phyloP scores from a whole-genome alignment of 2,329 filamentous ascomycete species.

The Neospermospora avenae region DNA sequence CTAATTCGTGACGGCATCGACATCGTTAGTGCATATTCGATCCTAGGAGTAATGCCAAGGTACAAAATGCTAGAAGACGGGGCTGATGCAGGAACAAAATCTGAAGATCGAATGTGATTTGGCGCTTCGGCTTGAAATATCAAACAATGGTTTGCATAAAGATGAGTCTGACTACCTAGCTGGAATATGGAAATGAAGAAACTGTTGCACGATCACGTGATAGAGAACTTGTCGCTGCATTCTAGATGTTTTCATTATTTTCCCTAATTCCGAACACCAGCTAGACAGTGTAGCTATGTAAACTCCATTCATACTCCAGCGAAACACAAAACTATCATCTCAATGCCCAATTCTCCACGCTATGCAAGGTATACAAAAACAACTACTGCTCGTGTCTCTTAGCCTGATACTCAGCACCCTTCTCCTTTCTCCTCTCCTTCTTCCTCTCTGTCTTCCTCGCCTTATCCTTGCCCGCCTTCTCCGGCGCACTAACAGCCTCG shows the following conservation, averaged over 20 bases:
- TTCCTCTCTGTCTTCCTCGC: constrained; percentile 80
- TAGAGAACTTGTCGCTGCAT: too few species aligned
- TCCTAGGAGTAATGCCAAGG: not conserved
- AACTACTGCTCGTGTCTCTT: constrained; percentile 27
- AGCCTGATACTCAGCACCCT: constrained; percentile 63
- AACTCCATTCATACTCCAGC: not conserved
- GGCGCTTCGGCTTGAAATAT: too few species aligned
- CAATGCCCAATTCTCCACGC: not conserved
- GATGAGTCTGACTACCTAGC: too few species aligned
- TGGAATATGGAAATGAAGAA: too few species aligned
- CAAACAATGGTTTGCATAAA: too few species aligned
- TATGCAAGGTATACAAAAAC: not conserved
- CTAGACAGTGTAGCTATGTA: too few species aligned
- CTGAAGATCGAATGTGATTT: too few species aligned
- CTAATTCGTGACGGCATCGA: not conserved
- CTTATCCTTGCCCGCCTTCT: constrained; percentile 75
- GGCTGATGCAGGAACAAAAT: not conserved
- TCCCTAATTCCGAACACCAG: too few species aligned
- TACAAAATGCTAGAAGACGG: not conserved
- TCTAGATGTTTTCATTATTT: too few species aligned
- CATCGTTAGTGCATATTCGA: not conserved
- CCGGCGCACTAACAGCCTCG: constrained; percentile 79
- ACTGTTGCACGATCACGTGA: too few species aligned
- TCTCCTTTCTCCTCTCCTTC: constrained; percentile 78
- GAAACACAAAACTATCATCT: not conserved